phyloP scores from a whole-genome alignment of 352 stramenopile species.

The Ophiocytium majus region DNA sequence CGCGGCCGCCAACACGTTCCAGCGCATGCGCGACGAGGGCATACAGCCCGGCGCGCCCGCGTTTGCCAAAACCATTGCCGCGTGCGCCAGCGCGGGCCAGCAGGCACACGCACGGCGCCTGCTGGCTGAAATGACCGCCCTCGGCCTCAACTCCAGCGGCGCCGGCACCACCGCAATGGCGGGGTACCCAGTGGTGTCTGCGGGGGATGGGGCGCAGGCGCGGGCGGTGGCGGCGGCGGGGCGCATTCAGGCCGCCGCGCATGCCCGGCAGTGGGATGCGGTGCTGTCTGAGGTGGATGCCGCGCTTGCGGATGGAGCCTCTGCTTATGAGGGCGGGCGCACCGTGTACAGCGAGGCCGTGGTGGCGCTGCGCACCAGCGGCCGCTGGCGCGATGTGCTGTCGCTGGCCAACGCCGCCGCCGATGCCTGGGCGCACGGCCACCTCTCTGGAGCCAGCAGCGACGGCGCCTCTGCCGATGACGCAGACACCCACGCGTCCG shows the following conservation, averaged over 20 bases:
- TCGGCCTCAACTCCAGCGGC: background rate
- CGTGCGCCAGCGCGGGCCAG: background rate
- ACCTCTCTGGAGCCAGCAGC: background rate
- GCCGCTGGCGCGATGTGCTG: background rate
- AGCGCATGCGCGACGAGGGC: slow-evolving; percentile 20
- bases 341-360: background rate
- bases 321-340: too few species aligned
- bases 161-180: background rate
- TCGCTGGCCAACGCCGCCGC: background rate
- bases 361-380: background rate
- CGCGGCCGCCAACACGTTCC: background rate
- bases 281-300: background rate
- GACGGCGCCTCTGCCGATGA: background rate
- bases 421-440: background rate
- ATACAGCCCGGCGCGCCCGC: background rate
- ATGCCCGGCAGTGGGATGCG: background rate
- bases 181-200: background rate
- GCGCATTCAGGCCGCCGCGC: background rate
- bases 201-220: background rate
- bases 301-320: too few species aligned
- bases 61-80: background rate
- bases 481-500: background rate
- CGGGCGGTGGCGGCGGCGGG: too few species aligned
- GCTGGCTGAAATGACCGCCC: background rate
- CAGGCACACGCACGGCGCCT: background rate